A percentile compares a stretch with the other conserved stretches of the same genome.
Evolutionary conservation across 1,284 basidiomycete species (phyloP).

Genomic region (Ceratobasidium sp.): DNA sequence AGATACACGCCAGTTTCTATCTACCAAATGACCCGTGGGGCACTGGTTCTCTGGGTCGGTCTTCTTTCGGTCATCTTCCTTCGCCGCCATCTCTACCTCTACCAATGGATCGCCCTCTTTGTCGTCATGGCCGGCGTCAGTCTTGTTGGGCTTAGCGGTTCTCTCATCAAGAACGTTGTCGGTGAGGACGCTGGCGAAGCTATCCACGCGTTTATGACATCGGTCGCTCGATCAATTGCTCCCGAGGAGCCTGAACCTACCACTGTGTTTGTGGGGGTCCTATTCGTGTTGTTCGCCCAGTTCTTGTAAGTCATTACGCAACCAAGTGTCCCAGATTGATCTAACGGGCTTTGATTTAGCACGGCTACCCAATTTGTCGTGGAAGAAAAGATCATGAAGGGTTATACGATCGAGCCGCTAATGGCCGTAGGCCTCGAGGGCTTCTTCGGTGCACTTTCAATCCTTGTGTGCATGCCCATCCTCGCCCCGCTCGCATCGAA

Average conservation of each 20-base stretch:
- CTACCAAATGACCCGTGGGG: constrained; percentile 84
- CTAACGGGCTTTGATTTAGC: constrained; percentile 52
- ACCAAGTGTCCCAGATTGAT: constrained; percentile 39
- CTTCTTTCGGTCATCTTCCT: constrained; percentile 92
- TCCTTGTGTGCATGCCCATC: constrained; percentile 75
- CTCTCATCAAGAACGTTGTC: constrained; percentile 73
- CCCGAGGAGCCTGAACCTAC: constrained; percentile 42
- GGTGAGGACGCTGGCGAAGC: constrained; percentile 44
- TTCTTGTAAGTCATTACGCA: constrained; percentile 71
- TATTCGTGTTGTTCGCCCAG: constrained; percentile 95
- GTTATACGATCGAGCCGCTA: constrained; percentile 87
- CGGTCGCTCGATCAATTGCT: constrained; percentile 31
- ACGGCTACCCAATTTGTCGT: constrained; percentile 91
- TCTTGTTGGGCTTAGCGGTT: constrained; percentile 90
- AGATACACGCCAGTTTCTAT: constrained; percentile 92
- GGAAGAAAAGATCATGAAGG: constrained; percentile 92
- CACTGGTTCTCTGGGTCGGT: constrained; percentile 96
- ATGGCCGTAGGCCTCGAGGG: constrained; percentile 95
- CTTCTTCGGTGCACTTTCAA: constrained; percentile 82
- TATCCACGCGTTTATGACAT: constrained; percentile 43
- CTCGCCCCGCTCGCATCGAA: constrained; percentile 64
- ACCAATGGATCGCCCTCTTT: constrained; percentile 89
- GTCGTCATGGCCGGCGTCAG: constrained; percentile 90
- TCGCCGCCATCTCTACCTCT: constrained; percentile 74
- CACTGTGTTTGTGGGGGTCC: constrained; percentile 61